phyloP scores from a whole-genome alignment of 139 green algal species.

The Tetradesmus lagerheimii region DNA sequence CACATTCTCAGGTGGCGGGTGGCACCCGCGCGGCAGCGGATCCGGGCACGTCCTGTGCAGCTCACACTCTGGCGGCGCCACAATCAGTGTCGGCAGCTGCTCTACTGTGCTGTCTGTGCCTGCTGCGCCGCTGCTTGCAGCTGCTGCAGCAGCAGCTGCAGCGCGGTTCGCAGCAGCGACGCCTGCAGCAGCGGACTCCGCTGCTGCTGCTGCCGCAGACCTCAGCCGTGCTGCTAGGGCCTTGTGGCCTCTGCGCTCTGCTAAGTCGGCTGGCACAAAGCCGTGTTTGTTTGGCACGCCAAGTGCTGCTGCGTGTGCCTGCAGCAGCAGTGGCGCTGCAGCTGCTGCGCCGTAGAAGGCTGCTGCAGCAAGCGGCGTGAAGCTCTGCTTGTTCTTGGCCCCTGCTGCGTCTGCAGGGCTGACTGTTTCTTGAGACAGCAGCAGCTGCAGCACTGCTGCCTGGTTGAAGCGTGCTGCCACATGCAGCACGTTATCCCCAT shows the following conservation, averaged over 20 bases:
- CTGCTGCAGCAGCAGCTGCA: slow-evolving; percentile 16
- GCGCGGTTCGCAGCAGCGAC: background rate
- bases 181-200: background rate
- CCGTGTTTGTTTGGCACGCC: slow-evolving; percentile 57
- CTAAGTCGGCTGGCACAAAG: slow-evolving; percentile 55
- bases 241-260: slow-evolving; percentile 54
- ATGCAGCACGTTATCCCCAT: slow-evolving; percentile 80
- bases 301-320: slow-evolving; percentile 8
- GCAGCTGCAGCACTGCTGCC: slow-evolving; percentile 34
- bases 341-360: slow-evolving; percentile 57
- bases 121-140: background rate
- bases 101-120: background rate
- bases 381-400: slow-evolving; percentile 61
- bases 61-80: slow-evolving; percentile 79
- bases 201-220: background rate
- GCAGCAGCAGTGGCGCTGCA: slow-evolving; percentile 48
- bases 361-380: slow-evolving; percentile 71
- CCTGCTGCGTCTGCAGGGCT: background rate
- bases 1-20: slow-evolving; percentile 87
- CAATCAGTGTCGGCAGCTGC: slow-evolving; percentile 58
- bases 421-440: slow-evolving; percentile 26
- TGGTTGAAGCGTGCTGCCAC: slow-evolving; percentile 65
- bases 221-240: slow-evolving; percentile 36
- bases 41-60: slow-evolving; percentile 77
- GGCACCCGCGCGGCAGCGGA: slow-evolving; percentile 54